These are phyloP conservation scores for Apiospora rasikravindrae DNA, from an alignment of 2,329 filamentous ascomycete species.

Conservation along the genomic window DNA sequence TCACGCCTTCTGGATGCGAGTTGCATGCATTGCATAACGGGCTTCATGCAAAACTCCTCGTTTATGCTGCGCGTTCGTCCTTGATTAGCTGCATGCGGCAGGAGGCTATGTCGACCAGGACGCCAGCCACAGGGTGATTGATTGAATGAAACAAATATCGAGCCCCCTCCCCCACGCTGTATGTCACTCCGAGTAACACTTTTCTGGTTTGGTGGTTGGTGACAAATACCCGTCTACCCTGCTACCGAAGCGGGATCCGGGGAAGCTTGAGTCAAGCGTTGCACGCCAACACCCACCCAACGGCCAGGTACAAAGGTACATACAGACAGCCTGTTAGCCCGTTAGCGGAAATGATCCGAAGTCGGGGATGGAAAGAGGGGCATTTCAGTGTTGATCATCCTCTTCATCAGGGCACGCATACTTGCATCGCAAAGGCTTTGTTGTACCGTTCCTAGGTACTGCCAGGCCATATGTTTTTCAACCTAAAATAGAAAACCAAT, in stretches of 20 bases:
- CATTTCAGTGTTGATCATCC: background rate
- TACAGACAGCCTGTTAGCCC: no score
- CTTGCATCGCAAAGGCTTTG: background rate
- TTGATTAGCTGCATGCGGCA: conserved; percentile 1
- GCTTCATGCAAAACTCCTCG: background rate
- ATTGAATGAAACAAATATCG: background rate
- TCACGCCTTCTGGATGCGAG: background rate
- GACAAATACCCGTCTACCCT: background rate
- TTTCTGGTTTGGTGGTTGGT: background rate
- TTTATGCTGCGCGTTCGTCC: background rate
- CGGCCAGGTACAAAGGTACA: conserved; percentile 2
- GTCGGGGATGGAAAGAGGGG: conserved; percentile 8
- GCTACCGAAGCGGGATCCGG: conserved; percentile 1
- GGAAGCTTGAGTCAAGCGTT: conserved; percentile 6
- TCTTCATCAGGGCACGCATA: background rate
- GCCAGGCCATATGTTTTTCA: background rate
- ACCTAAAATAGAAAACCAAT: background rate
- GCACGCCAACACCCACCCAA: background rate
- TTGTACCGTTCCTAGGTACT: background rate
- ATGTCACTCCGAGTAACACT: background rate
- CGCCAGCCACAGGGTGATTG: background rate
- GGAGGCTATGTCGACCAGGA: background rate
- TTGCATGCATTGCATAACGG: conserved; percentile 6
- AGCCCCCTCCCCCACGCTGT: background rate
- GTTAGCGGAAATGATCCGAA: conserved; percentile 11